phyloP scores from a whole-genome alignment of 768 basidiomycete species.

The Tephrocybe sp. region DNA sequence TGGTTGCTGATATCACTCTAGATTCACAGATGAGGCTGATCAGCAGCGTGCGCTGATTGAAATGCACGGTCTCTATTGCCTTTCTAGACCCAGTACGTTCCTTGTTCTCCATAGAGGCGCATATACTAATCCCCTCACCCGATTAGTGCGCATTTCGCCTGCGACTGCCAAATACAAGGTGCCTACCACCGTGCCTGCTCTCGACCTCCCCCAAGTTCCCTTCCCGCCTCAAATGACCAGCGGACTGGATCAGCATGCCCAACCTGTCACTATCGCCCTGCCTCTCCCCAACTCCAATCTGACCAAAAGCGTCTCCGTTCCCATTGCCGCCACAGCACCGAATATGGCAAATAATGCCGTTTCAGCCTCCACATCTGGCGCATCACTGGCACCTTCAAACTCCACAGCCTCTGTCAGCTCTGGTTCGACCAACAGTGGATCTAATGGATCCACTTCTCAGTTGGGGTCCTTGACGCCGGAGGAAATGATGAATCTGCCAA shows the following conservation, averaged over 20 bases:
- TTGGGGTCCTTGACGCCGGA: conserved; percentile 51
- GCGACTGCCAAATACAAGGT: conserved; percentile 87
- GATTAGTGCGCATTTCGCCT: conserved; percentile 84
- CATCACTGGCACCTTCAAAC: conserved; percentile 50
- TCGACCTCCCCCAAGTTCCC: conserved; percentile 48
- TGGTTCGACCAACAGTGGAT: conserved; percentile 37
- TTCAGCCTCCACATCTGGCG: conserved; percentile 43
- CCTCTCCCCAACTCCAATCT: conserved; percentile 46
- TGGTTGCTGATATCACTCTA: conserved; percentile 27
- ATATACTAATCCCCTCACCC: conserved; percentile 28
- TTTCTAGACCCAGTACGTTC: conserved; percentile 81
- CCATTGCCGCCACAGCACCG: conserved; percentile 54
- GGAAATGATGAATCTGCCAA: conserved; percentile 50
- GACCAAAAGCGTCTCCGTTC: conserved; percentile 68
- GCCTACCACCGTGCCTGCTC: conserved; percentile 38
- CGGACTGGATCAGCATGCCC: conserved; percentile 32
- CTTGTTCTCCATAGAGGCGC: conserved; percentile 17
- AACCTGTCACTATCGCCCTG: conserved; percentile 46
- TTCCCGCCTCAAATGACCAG: conserved; percentile 32
- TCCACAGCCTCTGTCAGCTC: conserved; percentile 56
- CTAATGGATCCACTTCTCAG: conserved; percentile 50
- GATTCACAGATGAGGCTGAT: conserved; percentile 87
- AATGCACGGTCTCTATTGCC: conserved; percentile 90
- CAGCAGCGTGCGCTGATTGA: conserved; percentile 88
- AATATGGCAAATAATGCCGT: conserved; percentile 35